These are phyloP conservation scores for Camellia lanceoleosa DNA, from an alignment of 148 eudicot species.

Conservation along the genomic window DNA sequence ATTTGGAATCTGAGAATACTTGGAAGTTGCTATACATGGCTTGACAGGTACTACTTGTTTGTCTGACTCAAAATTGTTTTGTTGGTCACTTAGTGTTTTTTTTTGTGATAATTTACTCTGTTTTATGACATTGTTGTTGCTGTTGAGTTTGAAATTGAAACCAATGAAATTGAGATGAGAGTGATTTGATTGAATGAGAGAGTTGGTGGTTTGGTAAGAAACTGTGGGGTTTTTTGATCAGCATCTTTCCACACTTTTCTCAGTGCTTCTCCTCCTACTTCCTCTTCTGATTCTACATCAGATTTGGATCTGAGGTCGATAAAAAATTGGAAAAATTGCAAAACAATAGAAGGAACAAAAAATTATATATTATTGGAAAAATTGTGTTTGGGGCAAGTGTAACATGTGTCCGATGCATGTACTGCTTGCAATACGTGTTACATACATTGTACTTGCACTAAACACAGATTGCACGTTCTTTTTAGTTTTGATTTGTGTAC, in stretches of 20 bases:
- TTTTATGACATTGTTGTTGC: too few species aligned
- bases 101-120: too few species aligned
- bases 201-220: slow-evolving; percentile 48
- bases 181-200: slow-evolving; percentile 45
- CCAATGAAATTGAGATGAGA: too few species aligned
- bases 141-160: too few species aligned
- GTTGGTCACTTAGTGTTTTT: background rate
- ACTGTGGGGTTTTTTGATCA: slow-evolving; percentile 53
- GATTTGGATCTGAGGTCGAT: slow-evolving; percentile 75
- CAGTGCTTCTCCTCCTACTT: slow-evolving; percentile 55
- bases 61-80: background rate
- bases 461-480: too few species aligned
- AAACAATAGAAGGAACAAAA: background rate
- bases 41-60: slow-evolving; percentile 34
- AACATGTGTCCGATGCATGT: too few species aligned
- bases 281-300: slow-evolving; percentile 64
- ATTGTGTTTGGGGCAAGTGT: too few species aligned
- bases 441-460: too few species aligned
- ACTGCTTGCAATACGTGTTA: too few species aligned
- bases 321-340: too few species aligned
- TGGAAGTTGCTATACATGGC: slow-evolving; percentile 25
- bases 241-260: slow-evolving; percentile 65
- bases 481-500: too few species aligned
- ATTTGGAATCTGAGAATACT: background rate
- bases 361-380: too few species aligned